Evolutionary conservation across 1,284 basidiomycete genomes (phyloP), one percentile per base, ranked within the genome.

Genomic region (Ganoderma leucocontextum): DNA sequence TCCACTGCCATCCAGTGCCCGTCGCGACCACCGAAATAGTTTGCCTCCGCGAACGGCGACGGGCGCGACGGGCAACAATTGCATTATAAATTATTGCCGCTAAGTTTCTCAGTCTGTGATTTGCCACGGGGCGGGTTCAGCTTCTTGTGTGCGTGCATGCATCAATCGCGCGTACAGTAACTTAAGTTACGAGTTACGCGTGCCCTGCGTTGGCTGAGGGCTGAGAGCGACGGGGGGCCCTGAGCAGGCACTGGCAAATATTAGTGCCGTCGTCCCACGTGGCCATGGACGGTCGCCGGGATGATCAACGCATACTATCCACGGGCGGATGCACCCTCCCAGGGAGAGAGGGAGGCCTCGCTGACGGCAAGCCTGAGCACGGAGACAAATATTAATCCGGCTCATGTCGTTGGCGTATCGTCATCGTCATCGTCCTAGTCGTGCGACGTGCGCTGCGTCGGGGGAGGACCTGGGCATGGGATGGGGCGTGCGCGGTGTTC

Each of bases 31-130:
- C 52, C 52, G 33, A 55, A 33, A 55, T 9, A 35, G 33, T 33
- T 55, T 33, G 13, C 52, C 52, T 55, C 52, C 29, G 52, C 52
- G 52, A 55, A 55, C 29, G 3, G 22, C 52, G 47, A 49, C 47
- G 47, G 47, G 22, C 25, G 49, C 49, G 13, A 52, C 49, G 49
- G 2, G 12, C 49, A 47, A 47, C 47, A 49, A 49, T 49, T 25
- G n/a, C 44, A 47, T 22, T 17, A 1, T 22, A 8, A 22, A 19
- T 47, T 12, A 12, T 9, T 4, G 22, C 47, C 22, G 47, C n/a
- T 8, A n/a, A n/a, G n/a, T 10, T 8, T 2, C 47, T 10, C 47
- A 2, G 29, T 29, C 29, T 29, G 29, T 29, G 29, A 29, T 29
- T 29, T 29, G 29, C 29, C 29, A 29, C 29, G 29, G 29, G 29